These are phyloP conservation scores for Cyberlindnera suaveolens DNA, from an alignment of 805 yeast species.

Conservation along the genomic window DNA sequence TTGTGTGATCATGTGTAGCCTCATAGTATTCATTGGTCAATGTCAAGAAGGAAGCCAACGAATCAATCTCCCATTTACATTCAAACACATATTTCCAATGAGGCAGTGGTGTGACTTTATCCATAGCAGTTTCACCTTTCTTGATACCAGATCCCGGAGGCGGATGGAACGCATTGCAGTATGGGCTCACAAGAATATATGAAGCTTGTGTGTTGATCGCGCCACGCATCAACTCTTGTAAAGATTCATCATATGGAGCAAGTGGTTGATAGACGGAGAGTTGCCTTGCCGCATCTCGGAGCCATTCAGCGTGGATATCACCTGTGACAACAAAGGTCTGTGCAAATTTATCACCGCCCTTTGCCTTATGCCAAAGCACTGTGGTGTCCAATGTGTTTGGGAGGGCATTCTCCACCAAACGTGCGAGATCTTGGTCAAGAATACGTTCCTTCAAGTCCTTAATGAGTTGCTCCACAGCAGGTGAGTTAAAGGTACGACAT, in stretches of 20 bases:
- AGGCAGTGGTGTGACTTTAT: constrained; percentile 62
- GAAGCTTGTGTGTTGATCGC: constrained; percentile 77
- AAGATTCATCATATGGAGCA: constrained; percentile 40
- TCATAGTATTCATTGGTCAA: constrained; percentile 65
- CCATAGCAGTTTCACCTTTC: constrained; percentile 47
- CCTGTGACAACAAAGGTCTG: constrained; percentile 83
- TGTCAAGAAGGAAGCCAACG: constrained; percentile 75
- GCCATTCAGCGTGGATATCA: constrained; percentile 92
- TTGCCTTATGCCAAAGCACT: constrained; percentile 56
- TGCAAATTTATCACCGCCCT: constrained; percentile 27
- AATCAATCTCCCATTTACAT: constrained; percentile 86
- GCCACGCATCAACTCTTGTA: constrained; percentile 56
- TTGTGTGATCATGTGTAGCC: constrained; percentile 42
- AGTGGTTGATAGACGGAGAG: constrained; percentile 68
- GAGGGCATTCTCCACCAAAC: constrained; percentile 73
- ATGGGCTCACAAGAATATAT: constrained; percentile 58
- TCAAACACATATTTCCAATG: constrained; percentile 73
- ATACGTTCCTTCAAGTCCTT: constrained; percentile 43
- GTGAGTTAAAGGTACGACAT: constrained; percentile 70
- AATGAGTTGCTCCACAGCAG: constrained; percentile 55
- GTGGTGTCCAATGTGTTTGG: constrained; percentile 91
- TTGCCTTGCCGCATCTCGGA: constrained; percentile 82
- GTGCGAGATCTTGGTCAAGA: constrained; percentile 57
- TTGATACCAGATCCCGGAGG: constrained; percentile 44
- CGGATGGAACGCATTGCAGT: constrained; percentile 90